A percentile compares a stretch with the other conserved stretches of the same genome.
Conservation (phyloP, 139 green algal genomes). For the Haematococcus lacustris region DNA sequence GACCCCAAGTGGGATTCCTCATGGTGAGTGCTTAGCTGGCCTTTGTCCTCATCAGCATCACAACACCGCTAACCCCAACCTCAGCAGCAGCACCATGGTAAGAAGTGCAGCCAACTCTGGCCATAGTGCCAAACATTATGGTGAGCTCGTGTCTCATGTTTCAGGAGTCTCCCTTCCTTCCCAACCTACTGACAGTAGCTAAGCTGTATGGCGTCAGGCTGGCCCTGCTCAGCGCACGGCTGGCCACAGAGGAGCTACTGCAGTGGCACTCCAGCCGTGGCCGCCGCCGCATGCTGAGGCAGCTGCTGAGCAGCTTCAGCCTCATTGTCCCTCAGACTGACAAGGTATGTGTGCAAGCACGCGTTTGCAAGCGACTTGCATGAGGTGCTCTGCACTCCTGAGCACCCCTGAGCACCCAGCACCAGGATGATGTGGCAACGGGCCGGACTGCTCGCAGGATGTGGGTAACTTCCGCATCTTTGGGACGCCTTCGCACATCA, state of each 20-base stretch:
- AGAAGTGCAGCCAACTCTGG: no score
- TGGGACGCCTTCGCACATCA: constrained; percentile 43
- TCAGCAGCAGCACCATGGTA: no score
- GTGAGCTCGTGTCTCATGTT: no score
- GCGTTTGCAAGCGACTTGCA: no score
- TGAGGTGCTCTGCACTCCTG: neutral
- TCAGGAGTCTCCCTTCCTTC: constrained; percentile 45
- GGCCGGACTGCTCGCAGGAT: no score
- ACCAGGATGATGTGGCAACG: no score
- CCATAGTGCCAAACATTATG: no score
- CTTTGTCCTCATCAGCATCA: no score
- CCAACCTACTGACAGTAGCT: constrained; percentile 32
- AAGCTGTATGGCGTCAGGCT: constrained; percentile 21
- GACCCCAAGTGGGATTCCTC: constrained; percentile 39
- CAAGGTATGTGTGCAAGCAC: constrained; percentile 26
- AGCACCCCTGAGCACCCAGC: no score
- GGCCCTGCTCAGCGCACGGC: constrained; percentile 49
- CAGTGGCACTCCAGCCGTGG: constrained; percentile 23
- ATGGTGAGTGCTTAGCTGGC: constrained; percentile 22
- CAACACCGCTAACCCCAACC: no score
- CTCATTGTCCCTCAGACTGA: constrained; percentile 53
- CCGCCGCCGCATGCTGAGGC: constrained; percentile 18
- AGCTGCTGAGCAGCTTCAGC: constrained; percentile 33
- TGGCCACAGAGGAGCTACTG: constrained; percentile 31
- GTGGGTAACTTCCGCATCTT: constrained; percentile 56